A percentile compares a stretch with the other conserved stretches of the same genome.
Conservation (phyloP, 495 filamentous ascomycete genomes). For the Cudoniella acicularis region DNA sequence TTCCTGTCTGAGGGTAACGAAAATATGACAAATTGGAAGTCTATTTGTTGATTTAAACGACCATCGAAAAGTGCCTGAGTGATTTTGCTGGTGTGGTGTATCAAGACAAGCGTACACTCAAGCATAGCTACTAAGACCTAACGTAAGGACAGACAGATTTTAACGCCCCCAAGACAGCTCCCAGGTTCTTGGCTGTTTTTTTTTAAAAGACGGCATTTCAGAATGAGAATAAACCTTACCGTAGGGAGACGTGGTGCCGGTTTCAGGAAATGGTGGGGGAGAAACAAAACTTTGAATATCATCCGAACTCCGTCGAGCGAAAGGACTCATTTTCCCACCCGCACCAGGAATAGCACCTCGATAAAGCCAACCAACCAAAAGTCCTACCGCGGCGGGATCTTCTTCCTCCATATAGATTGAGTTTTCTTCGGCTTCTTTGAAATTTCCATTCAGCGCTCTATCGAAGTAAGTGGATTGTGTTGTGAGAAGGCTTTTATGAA, state of each 20-base stretch:
- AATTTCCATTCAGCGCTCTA: constrained; percentile 16
- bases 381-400: not conserved
- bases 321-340: not conserved
- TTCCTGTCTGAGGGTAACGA: too few species aligned
- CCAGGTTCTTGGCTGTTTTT: too few species aligned
- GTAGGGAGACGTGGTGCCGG: not conserved
- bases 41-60: too few species aligned
- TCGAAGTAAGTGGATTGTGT: constrained; percentile 17
- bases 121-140: too few species aligned
- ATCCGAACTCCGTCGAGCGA: not conserved
- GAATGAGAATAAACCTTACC: not conserved
- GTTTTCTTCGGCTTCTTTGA: constrained; percentile 17
- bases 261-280: not conserved
- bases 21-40: too few species aligned
- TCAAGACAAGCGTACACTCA: too few species aligned
- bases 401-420: constrained; percentile 16
- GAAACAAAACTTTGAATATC: not conserved
- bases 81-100: too few species aligned
- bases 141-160: too few species aligned
- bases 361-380: constrained; percentile 13
- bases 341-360: constrained; percentile 12
- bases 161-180: too few species aligned
- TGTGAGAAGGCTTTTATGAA: constrained; percentile 18
- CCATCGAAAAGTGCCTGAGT: too few species aligned
- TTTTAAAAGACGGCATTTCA: too few species aligned